Base-by-base conservation (phyloP, 2,329 filamentous ascomycete genomes). In the Microsporum audouinii region DNA sequence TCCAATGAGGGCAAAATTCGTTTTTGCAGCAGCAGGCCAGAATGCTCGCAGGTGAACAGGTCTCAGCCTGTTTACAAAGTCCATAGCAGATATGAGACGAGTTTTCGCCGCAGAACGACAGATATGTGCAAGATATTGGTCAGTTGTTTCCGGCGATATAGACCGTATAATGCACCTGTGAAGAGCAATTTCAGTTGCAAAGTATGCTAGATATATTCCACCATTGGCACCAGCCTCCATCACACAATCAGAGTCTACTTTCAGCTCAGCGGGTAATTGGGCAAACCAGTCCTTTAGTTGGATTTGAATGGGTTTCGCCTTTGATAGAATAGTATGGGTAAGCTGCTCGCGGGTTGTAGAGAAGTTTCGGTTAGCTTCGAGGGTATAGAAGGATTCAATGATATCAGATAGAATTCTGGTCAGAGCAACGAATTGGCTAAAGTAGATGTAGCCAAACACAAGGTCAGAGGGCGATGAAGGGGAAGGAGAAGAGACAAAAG, bases 61-160 rank as follows among this genome's bases (percentile, higher is more conserved):
- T 51, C 88, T 90, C 36, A 97, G 82, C 0, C 92, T 87, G 75
- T 96, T 96, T 68, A 96, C 91, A 74, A 96, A 96, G 72, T 97
- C 92, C 88, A 97, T 95, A 65, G 91, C 91, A 27, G 89, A 95
- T 70, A 96, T 96, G 38, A 97, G 82, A 4, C 92, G 87, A 0
- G 92, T 95, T 73, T 96, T 96, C 59, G 92, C 92, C 2, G 92
- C 92, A 61, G 87, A 91, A 59, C 92, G 90, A 74, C 91, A 96
- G 67, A 96, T 96, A 73, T 95, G 89, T 60, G 91, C 83, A 57
- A 95, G 84, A 68, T 96, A 95, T 0, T 87, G 82, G 70, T 95
- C 89, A 43, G 86, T 69, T 39, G 73, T 75, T 23, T 77, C 79
- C 2, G 78, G 74, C 60, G 71, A 79, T 47, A 96, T 80, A 1